A percentile compares a stretch with the other conserved stretches of the same genome.
phyloP scores from a whole-genome alignment of 2,329 filamentous ascomycete species.

The Cordyceps cicadae region DNA sequence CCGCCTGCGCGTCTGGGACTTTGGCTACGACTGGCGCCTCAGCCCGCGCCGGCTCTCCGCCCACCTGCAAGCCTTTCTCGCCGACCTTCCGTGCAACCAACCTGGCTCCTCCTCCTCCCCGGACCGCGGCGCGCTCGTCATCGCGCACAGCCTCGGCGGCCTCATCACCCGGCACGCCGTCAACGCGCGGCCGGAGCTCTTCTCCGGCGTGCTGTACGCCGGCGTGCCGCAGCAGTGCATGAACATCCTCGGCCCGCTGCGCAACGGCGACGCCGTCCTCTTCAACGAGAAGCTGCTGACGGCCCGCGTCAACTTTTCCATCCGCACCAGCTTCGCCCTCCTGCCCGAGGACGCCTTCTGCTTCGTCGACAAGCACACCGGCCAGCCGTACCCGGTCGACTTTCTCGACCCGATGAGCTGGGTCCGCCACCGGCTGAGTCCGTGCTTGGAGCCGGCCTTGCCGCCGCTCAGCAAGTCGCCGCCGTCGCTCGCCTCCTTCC shows the following conservation, averaged over 20 bases:
- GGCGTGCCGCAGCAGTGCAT: conserved; percentile 79
- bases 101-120: conserved; percentile 21
- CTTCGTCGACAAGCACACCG: conserved; percentile 76
- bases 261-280: conserved; percentile 87
- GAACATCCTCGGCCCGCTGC: conserved; percentile 81
- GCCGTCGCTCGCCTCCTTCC: conserved; percentile 39
- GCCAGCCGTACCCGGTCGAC: conserved; percentile 71
- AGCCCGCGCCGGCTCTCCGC: conserved; percentile 69
- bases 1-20: conserved; percentile 74
- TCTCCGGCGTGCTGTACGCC: conserved; percentile 77
- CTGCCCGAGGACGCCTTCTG: conserved; percentile 81
- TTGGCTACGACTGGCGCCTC: conserved; percentile 90
- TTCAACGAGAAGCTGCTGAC: conserved; percentile 84
- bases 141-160: conserved; percentile 82
- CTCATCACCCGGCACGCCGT: conserved; percentile 82
- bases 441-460: conserved; percentile 61
- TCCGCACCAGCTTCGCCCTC: conserved; percentile 77
- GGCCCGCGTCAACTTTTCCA: conserved; percentile 86
- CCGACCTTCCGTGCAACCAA: conserved; percentile 66
- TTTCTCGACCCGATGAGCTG: conserved; percentile 76
- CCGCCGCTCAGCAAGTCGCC: conserved; percentile 37
- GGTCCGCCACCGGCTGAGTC: conserved; percentile 70
- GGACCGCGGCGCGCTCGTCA: conserved; percentile 64
- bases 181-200: conserved; percentile 76
- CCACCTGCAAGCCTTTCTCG: conserved; percentile 65